Conservation (phyloP, 257 asterid species). For the Primulina tabacum region DNA sequence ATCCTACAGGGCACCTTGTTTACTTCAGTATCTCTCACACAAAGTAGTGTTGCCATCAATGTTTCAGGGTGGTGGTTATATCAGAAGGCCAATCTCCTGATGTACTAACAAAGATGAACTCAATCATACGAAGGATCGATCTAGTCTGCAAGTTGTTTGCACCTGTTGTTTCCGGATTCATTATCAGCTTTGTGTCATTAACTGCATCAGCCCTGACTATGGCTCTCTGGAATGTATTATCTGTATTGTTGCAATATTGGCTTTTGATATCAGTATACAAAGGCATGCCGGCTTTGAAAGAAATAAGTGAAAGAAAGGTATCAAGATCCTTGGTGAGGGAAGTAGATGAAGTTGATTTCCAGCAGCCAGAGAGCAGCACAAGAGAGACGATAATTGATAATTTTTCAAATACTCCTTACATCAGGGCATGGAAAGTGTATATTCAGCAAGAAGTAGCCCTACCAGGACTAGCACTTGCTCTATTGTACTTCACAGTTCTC, state of each 20-base stretch:
- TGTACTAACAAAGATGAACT: conserved; percentile 66
- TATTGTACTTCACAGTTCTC: conserved; percentile 73
- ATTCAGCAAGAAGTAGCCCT: conserved; percentile 64
- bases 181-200: conserved; percentile 75
- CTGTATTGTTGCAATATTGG: conserved; percentile 72
- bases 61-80: conserved; percentile 83
- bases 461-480: conserved; percentile 79
- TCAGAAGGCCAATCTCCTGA: conserved; percentile 70
- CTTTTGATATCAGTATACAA: conserved; percentile 68
- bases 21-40: background rate
- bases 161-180: conserved; percentile 76
- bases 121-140: conserved; percentile 78
- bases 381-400: conserved; percentile 25
- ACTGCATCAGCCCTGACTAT: conserved; percentile 71
- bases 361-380: conserved; percentile 28
- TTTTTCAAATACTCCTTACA: conserved; percentile 41
- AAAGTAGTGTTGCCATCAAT: background rate
- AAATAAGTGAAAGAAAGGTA: conserved; percentile 38
- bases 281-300: conserved; percentile 62
- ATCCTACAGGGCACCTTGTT: background rate
- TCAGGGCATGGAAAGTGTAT: conserved; percentile 76
- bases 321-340: conserved; percentile 32
- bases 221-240: conserved; percentile 64
- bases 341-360: conserved; percentile 28
- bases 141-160: conserved; percentile 69